Base-by-base conservation (phyloP, 2,329 filamentous ascomycete genomes). In the Microdochium bolleyi region DNA sequence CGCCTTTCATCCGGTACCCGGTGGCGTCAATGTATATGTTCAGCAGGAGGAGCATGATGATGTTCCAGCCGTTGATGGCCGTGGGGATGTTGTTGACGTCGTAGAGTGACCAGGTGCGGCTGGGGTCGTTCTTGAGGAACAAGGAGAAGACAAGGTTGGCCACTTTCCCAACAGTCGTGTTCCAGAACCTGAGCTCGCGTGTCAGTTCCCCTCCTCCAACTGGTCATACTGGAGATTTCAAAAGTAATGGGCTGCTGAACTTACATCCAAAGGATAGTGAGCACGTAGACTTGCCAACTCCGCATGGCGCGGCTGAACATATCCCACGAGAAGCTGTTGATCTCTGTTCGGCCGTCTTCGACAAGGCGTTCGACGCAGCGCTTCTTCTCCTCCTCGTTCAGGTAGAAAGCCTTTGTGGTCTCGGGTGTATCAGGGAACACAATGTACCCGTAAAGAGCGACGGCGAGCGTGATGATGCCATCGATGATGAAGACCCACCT, bases 401-500 rank as follows among this genome's bases (percentile, higher is more conserved):
- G 60, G 60, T 67, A 73, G 63, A 66, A 72, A 1, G 67, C 66
- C 3, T 57, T 62, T 3, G 67, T 67, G 48, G 68, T 71, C 57
- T 72, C 68, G 0, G 70, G 71, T 1, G 71, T 60, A 50, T 73
- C 70, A 1, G 70, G 70, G 3, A 65, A 77, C 71, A 66, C 56
- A 50, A 65, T 64, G 55, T 74, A 78, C 0, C 78, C 78, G 1
- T 69, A 66, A 0, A 80, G 53, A 0, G 77, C 76, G 1, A 82
- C 67, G 0, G 78, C 78, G 0, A 80, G 63, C 1, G 74, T 76
- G 27, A 82, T 80, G 3, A 78, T 64, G 0, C 68, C 58, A 50
- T 81, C 76, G 46, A 81, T 67, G 41, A 81, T 71, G 57, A 80
- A 79, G 0, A 78, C 64, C 73, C 73, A 82, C 59, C 80, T 76